These are phyloP conservation scores for Pezicula carpinea DNA, from an alignment of 2,329 filamentous ascomycete species.

Conservation along the genomic window DNA sequence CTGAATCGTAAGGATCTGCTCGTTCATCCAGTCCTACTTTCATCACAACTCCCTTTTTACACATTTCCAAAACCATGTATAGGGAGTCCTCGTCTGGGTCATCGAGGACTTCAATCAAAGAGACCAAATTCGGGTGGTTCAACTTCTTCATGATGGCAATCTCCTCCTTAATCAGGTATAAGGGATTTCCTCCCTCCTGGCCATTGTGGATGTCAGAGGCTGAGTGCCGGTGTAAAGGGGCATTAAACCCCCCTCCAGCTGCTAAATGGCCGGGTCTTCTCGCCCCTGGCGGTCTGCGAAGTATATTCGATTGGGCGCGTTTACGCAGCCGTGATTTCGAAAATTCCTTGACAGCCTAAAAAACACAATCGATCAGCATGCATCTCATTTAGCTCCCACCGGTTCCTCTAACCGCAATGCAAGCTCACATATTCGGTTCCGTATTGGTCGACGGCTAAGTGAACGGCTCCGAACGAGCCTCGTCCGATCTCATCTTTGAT, in stretches of 20 bases:
- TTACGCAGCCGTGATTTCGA: slow-evolving; percentile 88
- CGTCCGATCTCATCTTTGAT: slow-evolving; percentile 95
- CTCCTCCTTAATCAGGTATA: slow-evolving; percentile 89
- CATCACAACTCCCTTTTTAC: slow-evolving; percentile 96
- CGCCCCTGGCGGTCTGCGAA: slow-evolving; percentile 57
- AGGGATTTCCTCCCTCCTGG: slow-evolving; percentile 62
- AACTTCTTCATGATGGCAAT: slow-evolving; percentile 99
- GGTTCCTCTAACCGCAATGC: neutral
- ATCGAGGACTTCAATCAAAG: slow-evolving; percentile 88
- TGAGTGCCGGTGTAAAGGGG: slow-evolving; percentile 46
- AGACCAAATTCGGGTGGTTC: slow-evolving; percentile 89
- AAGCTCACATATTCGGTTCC: slow-evolving; percentile 82
- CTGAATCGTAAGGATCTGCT: slow-evolving; percentile 76
- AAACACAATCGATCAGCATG: slow-evolving; percentile 15
- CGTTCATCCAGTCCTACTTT: slow-evolving; percentile 83
- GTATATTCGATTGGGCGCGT: slow-evolving; percentile 82
- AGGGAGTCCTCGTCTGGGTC: slow-evolving; percentile 93
- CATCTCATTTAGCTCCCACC: neutral
- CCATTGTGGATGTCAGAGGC: slow-evolving; percentile 46
- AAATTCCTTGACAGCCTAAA: slow-evolving; percentile 92
- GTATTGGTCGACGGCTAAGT: slow-evolving; percentile 84
- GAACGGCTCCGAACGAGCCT: slow-evolving; percentile 91
- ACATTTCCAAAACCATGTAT: slow-evolving; percentile 99
- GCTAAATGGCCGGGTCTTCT: slow-evolving; percentile 43
- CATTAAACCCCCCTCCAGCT: slow-evolving; percentile 39